Conservation (phyloP, 305 asterid genomes). For the Fraxinus albicans region DNA sequence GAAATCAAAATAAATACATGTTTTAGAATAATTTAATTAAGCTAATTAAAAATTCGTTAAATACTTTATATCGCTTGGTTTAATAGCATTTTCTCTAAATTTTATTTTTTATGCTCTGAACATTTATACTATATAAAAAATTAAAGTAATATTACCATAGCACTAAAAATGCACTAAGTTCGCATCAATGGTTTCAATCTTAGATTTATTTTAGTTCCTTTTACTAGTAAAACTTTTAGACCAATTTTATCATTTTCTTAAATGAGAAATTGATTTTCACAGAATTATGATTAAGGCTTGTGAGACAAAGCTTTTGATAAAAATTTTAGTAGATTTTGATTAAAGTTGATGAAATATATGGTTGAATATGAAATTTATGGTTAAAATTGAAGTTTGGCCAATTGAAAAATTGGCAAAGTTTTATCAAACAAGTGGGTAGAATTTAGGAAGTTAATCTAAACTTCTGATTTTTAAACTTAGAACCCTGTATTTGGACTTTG, state of each 20-base stretch:
- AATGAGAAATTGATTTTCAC: not conserved
- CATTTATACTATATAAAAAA: not conserved
- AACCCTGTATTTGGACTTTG: not conserved
- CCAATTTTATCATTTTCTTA: not conserved
- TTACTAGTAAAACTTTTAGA: not conserved
- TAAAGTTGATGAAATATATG: not conserved
- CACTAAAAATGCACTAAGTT: not conserved
- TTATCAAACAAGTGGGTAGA: not conserved
- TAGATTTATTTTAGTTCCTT: not conserved
- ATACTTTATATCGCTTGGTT: not conserved
- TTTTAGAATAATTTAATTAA: not conserved
- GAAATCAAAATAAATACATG: not conserved
- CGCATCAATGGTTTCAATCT: not conserved
- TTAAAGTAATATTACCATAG: not conserved
- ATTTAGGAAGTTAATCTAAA: not conserved
- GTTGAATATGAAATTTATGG: not conserved
- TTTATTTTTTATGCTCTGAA: not conserved
- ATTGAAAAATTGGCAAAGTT: not conserved
- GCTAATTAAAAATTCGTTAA: not conserved
- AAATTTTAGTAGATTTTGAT: too few relatives aligned
- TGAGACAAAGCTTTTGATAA: not conserved
- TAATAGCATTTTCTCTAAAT: not conserved
- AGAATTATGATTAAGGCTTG: not conserved
- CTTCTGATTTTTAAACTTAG: not conserved
- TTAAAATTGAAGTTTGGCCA: not conserved